These are phyloP conservation scores for Monilinia fructicola DNA, from an alignment of 2,329 filamentous ascomycete species.

Conservation along the genomic window DNA sequence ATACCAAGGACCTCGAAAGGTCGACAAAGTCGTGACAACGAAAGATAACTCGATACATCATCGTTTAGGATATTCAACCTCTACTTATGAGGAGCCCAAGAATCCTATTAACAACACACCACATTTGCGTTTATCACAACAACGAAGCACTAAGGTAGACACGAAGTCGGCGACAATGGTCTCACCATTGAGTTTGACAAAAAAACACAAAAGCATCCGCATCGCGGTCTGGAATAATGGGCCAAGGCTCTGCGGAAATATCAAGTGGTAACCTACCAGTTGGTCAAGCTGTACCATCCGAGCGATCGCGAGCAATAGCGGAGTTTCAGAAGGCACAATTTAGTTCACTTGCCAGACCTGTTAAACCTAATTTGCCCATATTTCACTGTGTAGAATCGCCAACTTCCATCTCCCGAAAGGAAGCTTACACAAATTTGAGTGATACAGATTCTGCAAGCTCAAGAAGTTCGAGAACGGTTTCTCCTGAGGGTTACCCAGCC, in stretches of 20 bases:
- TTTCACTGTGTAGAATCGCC: not conserved
- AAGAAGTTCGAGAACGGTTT: slow-evolving; percentile 14
- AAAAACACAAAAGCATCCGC: not conserved
- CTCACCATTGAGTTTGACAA: not conserved
- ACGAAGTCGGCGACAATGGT: not conserved
- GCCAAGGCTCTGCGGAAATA: not conserved
- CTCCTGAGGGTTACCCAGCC: not conserved
- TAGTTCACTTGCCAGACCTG: not conserved
- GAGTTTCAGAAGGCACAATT: slow-evolving; percentile 5
- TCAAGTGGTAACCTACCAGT: not conserved
- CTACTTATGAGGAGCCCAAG: not conserved
- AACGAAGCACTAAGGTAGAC: not conserved
- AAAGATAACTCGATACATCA: too few relatives aligned
- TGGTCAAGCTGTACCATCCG: slow-evolving; percentile 11
- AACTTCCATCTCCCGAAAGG: not conserved
- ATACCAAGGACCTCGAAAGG: not conserved
- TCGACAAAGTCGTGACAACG: not conserved
- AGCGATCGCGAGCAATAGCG: slow-evolving; percentile 4
- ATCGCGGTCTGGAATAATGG: not conserved
- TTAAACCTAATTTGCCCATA: not conserved
- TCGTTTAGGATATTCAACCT: not conserved
- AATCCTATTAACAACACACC: not conserved
- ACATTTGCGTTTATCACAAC: not conserved
- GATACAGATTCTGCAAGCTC: not conserved
- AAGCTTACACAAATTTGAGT: not conserved